Conservation (phyloP, 805 yeast species). For the Sugiyamaella chiloensis region DNA sequence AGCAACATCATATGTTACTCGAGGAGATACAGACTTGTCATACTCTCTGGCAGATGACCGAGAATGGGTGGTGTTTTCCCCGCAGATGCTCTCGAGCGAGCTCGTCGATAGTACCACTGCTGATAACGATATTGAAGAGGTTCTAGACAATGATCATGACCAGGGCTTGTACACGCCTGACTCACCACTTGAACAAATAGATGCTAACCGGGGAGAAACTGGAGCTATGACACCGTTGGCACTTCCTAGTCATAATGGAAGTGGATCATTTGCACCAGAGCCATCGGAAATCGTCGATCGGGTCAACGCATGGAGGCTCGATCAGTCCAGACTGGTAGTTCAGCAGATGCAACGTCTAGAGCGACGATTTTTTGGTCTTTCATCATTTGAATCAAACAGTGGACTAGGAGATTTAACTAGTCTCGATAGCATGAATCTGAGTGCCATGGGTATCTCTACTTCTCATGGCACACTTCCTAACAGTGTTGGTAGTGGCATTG, state of each 20-base stretch:
- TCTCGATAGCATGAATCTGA: too few species aligned
- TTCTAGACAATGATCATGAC: slow-evolving; percentile 10
- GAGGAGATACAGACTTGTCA: slow-evolving; percentile 4
- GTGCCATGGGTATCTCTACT: not conserved
- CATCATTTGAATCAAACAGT: not conserved
- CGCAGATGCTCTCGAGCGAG: slow-evolving; percentile 23
- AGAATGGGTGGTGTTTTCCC: slow-evolving; percentile 41
- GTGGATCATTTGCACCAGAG: slow-evolving; percentile 30
- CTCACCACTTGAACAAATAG: slow-evolving; percentile 18
- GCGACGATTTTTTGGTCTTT: slow-evolving; percentile 5
- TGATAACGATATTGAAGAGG: not conserved
- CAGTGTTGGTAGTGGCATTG: slow-evolving; percentile 1
- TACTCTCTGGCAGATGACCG: slow-evolving; percentile 21
- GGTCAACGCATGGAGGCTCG: slow-evolving; percentile 40
- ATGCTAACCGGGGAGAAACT: slow-evolving; percentile 10
- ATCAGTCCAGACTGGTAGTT: slow-evolving; percentile 34
- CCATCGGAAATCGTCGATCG: slow-evolving; percentile 35
- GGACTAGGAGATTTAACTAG: not conserved
- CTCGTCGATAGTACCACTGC: too few species aligned
- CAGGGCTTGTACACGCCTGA: slow-evolving; percentile 12
- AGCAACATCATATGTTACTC: not conserved
- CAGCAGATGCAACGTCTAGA: slow-evolving; percentile 29
- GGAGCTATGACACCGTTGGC: slow-evolving; percentile 28
- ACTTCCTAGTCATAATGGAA: slow-evolving; percentile 36
- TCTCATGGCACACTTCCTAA: not conserved